These are phyloP conservation scores for Lachancea sp. DNA, from an alignment of 805 yeast genomes.

Conservation along the genomic window DNA sequence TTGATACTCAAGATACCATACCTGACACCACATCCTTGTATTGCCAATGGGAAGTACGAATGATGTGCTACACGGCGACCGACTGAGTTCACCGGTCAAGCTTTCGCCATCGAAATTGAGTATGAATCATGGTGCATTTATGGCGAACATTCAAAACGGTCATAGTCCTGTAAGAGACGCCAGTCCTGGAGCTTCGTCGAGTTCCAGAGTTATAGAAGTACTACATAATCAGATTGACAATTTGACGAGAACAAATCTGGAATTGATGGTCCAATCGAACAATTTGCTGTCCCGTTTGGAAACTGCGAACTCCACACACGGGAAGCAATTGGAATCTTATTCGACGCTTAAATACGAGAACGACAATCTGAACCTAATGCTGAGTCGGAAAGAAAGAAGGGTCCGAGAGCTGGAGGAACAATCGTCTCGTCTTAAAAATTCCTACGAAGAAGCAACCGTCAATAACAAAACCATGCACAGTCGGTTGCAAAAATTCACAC, in stretches of 20 bases:
- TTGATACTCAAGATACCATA: too few species aligned
- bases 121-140: constrained; percentile 23
- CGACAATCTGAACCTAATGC: constrained; percentile 61
- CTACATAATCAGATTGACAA: constrained; percentile 47
- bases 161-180: constrained; percentile 16
- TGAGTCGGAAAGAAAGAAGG: constrained; percentile 65
- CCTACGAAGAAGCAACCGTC: constrained; percentile 7
- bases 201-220: constrained; percentile 37
- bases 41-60: background rate
- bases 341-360: constrained; percentile 72
- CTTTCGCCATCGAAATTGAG: constrained; percentile 23
- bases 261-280: constrained; percentile 35
- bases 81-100: constrained; percentile 4
- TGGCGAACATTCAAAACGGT: constrained; percentile 20
- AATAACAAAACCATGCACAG: constrained; percentile 5
- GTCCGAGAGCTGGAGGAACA: constrained; percentile 57
- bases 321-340: constrained; percentile 44
- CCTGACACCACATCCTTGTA: too few species aligned
- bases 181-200: constrained; percentile 11
- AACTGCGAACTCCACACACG: constrained; percentile 35
- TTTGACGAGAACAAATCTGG: constrained; percentile 37
- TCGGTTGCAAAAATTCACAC: constrained; percentile 1
- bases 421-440: constrained; percentile 9
- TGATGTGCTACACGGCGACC: background rate
- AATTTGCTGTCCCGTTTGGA: constrained; percentile 51